Evolutionary conservation across 495 filamentous ascomycete genomes (phyloP).

Genomic region (Lophiotrema nucula): DNA sequence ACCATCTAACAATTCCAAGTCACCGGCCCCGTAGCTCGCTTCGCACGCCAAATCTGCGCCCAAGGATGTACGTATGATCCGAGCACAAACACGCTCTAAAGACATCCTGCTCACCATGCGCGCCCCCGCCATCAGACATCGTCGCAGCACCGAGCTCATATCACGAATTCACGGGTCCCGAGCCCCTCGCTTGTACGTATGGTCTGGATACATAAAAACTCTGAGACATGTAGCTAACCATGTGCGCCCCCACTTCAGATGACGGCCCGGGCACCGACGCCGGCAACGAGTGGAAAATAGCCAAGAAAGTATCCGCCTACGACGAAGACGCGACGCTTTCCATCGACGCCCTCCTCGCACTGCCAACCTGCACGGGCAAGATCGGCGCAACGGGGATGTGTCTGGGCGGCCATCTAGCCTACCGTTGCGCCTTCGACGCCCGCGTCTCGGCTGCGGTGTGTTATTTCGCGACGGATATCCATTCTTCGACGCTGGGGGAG

Average conservation of each 20-base stretch:
- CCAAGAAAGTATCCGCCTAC: slow-evolving; percentile 84
- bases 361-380: slow-evolving; percentile 78
- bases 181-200: no score
- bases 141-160: slow-evolving; percentile 87
- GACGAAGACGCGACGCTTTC: slow-evolving; percentile 77
- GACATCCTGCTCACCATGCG: no score
- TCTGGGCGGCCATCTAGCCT: slow-evolving; percentile 86
- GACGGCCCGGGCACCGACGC: slow-evolving; percentile 83
- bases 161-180: slow-evolving; percentile 88
- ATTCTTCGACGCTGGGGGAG: slow-evolving; percentile 68
- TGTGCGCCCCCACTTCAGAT: no score
- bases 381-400: slow-evolving; percentile 94
- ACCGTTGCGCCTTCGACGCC: slow-evolving; percentile 76
- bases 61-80: no score
- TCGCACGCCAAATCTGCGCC: slow-evolving; percentile 87
- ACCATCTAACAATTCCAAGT: no score
- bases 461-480: slow-evolving; percentile 94
- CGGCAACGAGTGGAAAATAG: slow-evolving; percentile 83
- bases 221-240: no score
- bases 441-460: slow-evolving; percentile 74
- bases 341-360: slow-evolving; percentile 71
- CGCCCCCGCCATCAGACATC: no score
- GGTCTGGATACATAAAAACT: no score
- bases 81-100: no score
- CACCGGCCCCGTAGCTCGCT: slow-evolving; percentile 86